Evolutionary conservation across 768 basidiomycete species (phyloP).

Genomic region (Pleurotus djamor): DNA sequence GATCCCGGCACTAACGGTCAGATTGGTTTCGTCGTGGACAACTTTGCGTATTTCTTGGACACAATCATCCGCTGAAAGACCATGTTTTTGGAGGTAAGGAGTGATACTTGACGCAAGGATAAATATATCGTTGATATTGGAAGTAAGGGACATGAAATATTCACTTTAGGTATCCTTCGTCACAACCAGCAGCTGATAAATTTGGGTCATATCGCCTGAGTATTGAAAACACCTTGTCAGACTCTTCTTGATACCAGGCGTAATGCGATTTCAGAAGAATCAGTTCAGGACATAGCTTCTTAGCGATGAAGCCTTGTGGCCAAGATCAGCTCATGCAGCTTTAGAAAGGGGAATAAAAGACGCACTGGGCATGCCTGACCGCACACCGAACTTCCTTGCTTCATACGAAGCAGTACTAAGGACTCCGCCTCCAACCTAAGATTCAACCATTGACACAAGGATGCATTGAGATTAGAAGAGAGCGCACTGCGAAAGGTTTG

Average conservation of each 20-base stretch:
- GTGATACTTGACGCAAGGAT: conserved; percentile 60
- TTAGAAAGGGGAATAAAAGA: background rate
- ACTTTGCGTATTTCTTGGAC: conserved; percentile 73
- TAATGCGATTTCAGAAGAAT: conserved; percentile 62
- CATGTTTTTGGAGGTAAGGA: conserved; percentile 68
- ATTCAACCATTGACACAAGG: background rate
- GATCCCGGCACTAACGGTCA: conserved; percentile 95
- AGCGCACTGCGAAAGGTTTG: conserved; percentile 70
- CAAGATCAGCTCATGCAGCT: background rate
- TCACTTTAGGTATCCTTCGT: conserved; percentile 92
- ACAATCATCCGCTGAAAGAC: conserved; percentile 67
- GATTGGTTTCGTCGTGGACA: conserved; percentile 73
- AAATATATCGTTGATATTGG: too few relatives aligned
- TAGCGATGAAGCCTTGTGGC: conserved; percentile 78
- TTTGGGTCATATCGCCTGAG: conserved; percentile 71
- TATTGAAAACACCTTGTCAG: conserved; percentile 68
- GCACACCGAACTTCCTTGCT: conserved; percentile 85
- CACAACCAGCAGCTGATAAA: conserved; percentile 76
- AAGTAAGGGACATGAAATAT: conserved; percentile 22
- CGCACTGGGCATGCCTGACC: conserved; percentile 94
- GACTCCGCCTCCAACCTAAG: conserved; percentile 77
- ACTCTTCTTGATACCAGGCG: conserved; percentile 67
- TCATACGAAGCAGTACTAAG: conserved; percentile 91
- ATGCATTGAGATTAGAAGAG: background rate
- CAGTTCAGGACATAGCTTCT: conserved; percentile 90